Conservation (phyloP, 768 basidiomycete species). For the Macrolepiota albuminosa region DNA sequence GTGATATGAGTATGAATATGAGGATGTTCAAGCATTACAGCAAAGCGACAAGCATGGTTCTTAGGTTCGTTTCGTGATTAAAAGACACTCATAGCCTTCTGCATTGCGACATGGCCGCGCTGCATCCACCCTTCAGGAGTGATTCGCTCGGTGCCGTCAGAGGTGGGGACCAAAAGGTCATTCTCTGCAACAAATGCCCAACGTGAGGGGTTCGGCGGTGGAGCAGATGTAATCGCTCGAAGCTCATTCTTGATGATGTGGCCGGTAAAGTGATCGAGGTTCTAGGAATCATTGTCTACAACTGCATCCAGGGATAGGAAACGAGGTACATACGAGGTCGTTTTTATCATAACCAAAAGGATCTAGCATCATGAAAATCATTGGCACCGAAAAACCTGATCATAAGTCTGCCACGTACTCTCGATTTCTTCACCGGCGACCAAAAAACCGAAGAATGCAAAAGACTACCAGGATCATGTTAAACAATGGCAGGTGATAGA, state of each 20-base stretch:
- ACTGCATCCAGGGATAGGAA: background rate
- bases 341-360: conserved; percentile 68
- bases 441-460: conserved; percentile 71
- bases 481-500: conserved; percentile 3
- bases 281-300: conserved; percentile 24
- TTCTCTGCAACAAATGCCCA: conserved; percentile 64
- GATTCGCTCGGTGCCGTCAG: conserved; percentile 35
- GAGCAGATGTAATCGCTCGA: conserved; percentile 54
- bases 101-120: conserved; percentile 43
- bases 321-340: conserved; percentile 44
- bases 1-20: background rate
- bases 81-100: conserved; percentile 28
- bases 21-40: background rate
- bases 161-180: conserved; percentile 45
- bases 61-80: conserved; percentile 1
- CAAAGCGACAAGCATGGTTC: background rate
- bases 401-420: conserved; percentile 37
- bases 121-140: conserved; percentile 55
- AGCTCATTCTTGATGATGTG: conserved; percentile 69
- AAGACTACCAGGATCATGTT: conserved; percentile 33
- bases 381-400: background rate
- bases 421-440: conserved; percentile 75
- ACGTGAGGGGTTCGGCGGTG: conserved; percentile 49
- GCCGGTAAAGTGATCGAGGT: conserved; percentile 68
- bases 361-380: conserved; percentile 22